Evolutionary conservation across 768 basidiomycete species (phyloP).

Genomic region (Boletus rubescentipes): DNA sequence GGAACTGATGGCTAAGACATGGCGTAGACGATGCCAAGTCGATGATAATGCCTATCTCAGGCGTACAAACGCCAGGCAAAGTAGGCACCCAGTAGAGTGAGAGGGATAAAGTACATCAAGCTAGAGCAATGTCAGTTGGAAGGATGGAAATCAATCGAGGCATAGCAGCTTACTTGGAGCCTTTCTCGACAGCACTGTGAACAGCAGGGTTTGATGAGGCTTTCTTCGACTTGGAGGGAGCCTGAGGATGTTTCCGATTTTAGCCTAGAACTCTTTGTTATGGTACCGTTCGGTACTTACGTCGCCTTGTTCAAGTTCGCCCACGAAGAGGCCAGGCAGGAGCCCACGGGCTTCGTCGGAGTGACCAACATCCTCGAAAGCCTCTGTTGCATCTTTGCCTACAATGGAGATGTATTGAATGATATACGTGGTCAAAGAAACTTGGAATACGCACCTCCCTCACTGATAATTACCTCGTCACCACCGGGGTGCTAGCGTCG

Average conservation of each 20-base stretch:
- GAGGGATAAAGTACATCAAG: constrained; percentile 82
- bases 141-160: not conserved
- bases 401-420: constrained; percentile 13
- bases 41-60: constrained; percentile 12
- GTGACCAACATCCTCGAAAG: constrained; percentile 99
- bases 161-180: constrained; percentile 58
- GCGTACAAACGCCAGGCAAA: constrained; percentile 82
- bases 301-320: constrained; percentile 72
- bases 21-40: not conserved
- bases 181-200: constrained; percentile 54
- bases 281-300: constrained; percentile 41
- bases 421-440: not conserved
- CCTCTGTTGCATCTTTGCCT: constrained; percentile 96
- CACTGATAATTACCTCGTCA: constrained; percentile 94
- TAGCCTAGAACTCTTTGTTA: not conserved
- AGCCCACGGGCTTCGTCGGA: constrained; percentile 94
- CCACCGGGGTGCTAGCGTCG: constrained; percentile 85
- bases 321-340: constrained; percentile 75
- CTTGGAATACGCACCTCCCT: constrained; percentile 66
- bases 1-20: constrained; percentile 14
- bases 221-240: constrained; percentile 51
- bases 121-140: constrained; percentile 35
- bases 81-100: constrained; percentile 78
- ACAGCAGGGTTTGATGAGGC: constrained; percentile 41
- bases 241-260: constrained; percentile 34